Percentiles rank a stretch among this genome's conserved stretches.
Evolutionary conservation across 176 grass and related monocot genomes (phyloP).

Genomic region (Triticum turgidum): DNA sequence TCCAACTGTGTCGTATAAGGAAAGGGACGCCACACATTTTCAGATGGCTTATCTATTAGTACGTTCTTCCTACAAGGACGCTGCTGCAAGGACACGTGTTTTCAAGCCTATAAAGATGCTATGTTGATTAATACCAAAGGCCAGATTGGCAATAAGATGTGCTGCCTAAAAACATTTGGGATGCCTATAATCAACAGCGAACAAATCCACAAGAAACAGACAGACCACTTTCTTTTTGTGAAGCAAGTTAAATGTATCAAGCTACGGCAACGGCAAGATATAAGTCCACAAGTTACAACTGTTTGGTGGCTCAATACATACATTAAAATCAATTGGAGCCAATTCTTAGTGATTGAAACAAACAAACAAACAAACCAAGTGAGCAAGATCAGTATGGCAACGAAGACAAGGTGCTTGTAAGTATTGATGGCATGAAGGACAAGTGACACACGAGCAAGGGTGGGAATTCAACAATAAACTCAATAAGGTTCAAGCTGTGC

Average conservation of each 20-base stretch:
- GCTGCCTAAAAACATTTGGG: neutral
- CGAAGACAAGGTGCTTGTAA: neutral
- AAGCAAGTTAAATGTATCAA: neutral
- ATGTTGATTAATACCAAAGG: neutral
- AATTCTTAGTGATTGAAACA: conserved; percentile 17
- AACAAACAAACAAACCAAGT: conserved; percentile 1
- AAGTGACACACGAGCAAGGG: neutral
- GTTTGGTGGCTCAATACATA: neutral
- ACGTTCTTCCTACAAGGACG: neutral
- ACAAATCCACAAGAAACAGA: neutral
- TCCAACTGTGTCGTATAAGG: neutral
- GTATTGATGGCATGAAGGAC: neutral
- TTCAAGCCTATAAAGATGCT: neutral
- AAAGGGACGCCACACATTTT: neutral
- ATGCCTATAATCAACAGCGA: neutral
- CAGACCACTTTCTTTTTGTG: neutral
- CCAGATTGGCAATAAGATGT: neutral
- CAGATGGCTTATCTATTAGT: neutral
- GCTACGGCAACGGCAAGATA: neutral
- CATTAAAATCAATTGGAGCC: neutral
- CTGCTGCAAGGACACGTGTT: neutral
- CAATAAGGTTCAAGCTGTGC: neutral
- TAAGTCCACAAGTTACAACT: neutral
- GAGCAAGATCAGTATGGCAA: neutral
- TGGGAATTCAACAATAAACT: neutral